Percentiles rank a stretch among this genome's conserved stretches.
Conservation (phyloP, 495 filamentous ascomycete genomes). For the Margaritispora aquatica region DNA sequence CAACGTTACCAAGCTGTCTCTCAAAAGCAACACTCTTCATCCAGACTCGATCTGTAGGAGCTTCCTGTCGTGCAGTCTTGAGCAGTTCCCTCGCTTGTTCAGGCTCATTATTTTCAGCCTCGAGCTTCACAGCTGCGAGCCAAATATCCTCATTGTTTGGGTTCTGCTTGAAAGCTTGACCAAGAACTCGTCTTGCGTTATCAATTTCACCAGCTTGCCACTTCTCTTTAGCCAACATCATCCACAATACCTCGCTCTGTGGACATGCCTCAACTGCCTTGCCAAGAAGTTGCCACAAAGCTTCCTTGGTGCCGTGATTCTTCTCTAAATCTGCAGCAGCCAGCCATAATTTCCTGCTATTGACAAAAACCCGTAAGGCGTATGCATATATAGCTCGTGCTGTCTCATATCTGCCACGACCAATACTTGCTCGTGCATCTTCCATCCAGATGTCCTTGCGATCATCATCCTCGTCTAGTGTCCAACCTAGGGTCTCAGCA, state of each 20-base stretch:
- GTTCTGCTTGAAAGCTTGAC: conserved; percentile 83
- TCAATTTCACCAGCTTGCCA: conserved; percentile 81
- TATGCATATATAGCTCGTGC: conserved; percentile 92
- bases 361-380: conserved; percentile 79
- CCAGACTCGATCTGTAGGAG: conserved; percentile 93
- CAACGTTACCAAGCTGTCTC: conserved; percentile 69
- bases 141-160: conserved; percentile 96
- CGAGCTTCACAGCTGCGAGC: conserved; percentile 89
- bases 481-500: conserved; percentile 86
- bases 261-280: conserved; percentile 93
- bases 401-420: conserved; percentile 75
- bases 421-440: conserved; percentile 75
- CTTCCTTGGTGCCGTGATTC: conserved; percentile 80
- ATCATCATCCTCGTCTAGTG: conserved; percentile 93
- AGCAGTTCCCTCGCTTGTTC: conserved; percentile 78
- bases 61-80: conserved; percentile 71
- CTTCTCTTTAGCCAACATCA: conserved; percentile 91
- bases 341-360: conserved; percentile 75
- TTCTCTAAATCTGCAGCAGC: conserved; percentile 88
- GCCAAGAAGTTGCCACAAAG: conserved; percentile 76
- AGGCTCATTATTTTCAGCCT: conserved; percentile 76
- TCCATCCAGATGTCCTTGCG: conserved; percentile 93
- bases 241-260: conserved; percentile 85
- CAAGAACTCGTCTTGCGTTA: conserved; percentile 77
- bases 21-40: conserved; percentile 92